Percentiles rank a stretch among this genome's conserved stretches.
Evolutionary conservation across 805 yeast genomes (phyloP).

Genomic region (Myxozyma neotropica): DNA sequence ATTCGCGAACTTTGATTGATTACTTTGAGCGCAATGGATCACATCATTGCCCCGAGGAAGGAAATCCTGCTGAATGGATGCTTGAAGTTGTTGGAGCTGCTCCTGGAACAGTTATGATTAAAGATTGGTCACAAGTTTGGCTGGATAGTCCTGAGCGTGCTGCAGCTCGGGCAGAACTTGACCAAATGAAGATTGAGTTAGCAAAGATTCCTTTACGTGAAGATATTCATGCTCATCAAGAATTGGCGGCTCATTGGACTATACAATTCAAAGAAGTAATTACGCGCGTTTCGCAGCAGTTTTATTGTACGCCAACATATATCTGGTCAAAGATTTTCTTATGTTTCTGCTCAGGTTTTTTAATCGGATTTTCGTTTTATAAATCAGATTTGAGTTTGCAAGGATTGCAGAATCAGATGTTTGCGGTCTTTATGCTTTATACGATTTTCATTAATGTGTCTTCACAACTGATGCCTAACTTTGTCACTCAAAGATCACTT

Average conservation of each 20-base stretch:
- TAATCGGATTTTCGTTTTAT: conserved; percentile 70
- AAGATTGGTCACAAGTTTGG: conserved; percentile 64
- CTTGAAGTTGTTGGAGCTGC: conserved; percentile 56
- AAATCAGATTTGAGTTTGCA: conserved; percentile 62
- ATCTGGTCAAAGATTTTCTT: conserved; percentile 59
- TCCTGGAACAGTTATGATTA: conserved; percentile 42
- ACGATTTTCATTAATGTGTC: conserved; percentile 58
- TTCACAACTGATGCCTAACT: conserved; percentile 66
- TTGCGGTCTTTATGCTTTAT: conserved; percentile 69
- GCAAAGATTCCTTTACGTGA: conserved; percentile 5
- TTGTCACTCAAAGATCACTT: conserved; percentile 61
- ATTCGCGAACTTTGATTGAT: conserved; percentile 57
- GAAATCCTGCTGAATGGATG: conserved; percentile 93
- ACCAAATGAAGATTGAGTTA: conserved; percentile 63
- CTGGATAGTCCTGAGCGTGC: conserved; percentile 62
- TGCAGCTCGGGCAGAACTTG: conserved; percentile 62
- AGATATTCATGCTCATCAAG: conserved; percentile 41
- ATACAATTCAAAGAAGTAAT: conserved; percentile 51
- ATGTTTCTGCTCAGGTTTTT: conserved; percentile 55
- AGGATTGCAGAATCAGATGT: conserved; percentile 82
- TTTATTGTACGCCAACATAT: conserved; percentile 64
- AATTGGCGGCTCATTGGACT: conserved; percentile 53
- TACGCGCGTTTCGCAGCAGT: conserved; percentile 57
- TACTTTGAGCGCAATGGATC: conserved; percentile 75
- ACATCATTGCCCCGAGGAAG: conserved; percentile 64